phyloP scores from a whole-genome alignment of 768 basidiomycete species.

The Leccinum rimulosum region DNA sequence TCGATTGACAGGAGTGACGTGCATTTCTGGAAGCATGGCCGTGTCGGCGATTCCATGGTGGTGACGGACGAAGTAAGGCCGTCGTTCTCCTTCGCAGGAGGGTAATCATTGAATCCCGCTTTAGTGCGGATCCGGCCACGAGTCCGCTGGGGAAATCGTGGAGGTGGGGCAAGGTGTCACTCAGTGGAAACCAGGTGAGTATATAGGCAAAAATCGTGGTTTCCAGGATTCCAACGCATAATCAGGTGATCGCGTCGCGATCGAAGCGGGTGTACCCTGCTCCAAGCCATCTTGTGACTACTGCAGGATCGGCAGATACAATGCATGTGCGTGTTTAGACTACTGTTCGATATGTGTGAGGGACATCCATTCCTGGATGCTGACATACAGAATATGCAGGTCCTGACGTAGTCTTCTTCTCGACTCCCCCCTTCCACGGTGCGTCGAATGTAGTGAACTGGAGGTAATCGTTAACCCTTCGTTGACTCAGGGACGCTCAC shows the following conservation, averaged over 20 bases:
- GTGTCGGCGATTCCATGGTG: constrained; percentile 68
- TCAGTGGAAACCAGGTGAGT: constrained; percentile 50
- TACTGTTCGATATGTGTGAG: neutral
- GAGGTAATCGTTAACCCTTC: neutral
- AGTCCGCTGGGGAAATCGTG: constrained; percentile 65
- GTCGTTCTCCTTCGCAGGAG: neutral
- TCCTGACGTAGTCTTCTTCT: constrained; percentile 59
- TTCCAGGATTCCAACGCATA: no score
- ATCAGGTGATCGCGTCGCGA: constrained; percentile 52
- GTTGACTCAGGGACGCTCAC: constrained; percentile 51
- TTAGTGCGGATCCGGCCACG: constrained; percentile 68
- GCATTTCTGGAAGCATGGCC: constrained; percentile 72
- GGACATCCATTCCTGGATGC: neutral
- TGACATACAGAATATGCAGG: constrained; percentile 18
- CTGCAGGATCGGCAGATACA: constrained; percentile 64
- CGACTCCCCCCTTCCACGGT: constrained; percentile 70
- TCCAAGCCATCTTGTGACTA: constrained; percentile 58
- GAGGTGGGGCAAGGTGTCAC: constrained; percentile 66
- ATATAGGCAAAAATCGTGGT: no score
- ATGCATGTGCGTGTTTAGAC: constrained; percentile 43
- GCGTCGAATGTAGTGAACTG: neutral
- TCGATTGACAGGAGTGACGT: constrained; percentile 54
- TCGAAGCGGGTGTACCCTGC: constrained; percentile 69
- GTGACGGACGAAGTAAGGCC: constrained; percentile 58
- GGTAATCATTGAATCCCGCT: neutral